These are phyloP conservation scores for Crassisporium funariophilum DNA, from an alignment of 768 basidiomycete species.

Conservation along the genomic window DNA sequence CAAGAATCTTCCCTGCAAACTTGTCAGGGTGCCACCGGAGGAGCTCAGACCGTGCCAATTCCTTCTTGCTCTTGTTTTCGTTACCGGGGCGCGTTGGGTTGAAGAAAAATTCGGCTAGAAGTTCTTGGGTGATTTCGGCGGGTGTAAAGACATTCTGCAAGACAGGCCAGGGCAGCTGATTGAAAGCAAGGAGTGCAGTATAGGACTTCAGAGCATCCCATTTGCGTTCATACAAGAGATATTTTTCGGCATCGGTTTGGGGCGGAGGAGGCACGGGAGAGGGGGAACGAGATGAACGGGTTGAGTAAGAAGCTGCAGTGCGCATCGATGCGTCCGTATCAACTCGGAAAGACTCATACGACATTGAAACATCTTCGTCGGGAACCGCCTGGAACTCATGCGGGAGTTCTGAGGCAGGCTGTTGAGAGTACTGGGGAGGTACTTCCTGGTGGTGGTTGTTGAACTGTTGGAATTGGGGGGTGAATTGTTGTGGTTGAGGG, in stretches of 20 bases:
- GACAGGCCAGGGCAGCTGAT: slow-evolving; percentile 48
- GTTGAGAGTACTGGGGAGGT: too few relatives aligned
- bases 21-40: slow-evolving; percentile 61
- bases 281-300: not conserved
- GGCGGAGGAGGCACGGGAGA: slow-evolving; percentile 8
- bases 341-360: slow-evolving; percentile 5
- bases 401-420: not conserved
- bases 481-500: slow-evolving; percentile 2
- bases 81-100: slow-evolving; percentile 31
- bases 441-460: slow-evolving; percentile 1
- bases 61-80: slow-evolving; percentile 33
- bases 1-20: slow-evolving; percentile 39
- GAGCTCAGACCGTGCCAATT: slow-evolving; percentile 45
- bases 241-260: slow-evolving; percentile 13
- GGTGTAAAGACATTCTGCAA: slow-evolving; percentile 22
- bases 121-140: slow-evolving; percentile 36
- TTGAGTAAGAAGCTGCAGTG: not conserved
- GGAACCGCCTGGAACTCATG: not conserved
- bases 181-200: slow-evolving; percentile 23
- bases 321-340: slow-evolving; percentile 11
- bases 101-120: slow-evolving; percentile 42
- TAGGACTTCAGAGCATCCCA: slow-evolving; percentile 36
- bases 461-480: not conserved
- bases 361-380: slow-evolving; percentile 9
- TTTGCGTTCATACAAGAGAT: slow-evolving; percentile 33